phyloP scores from a whole-genome alignment of 768 basidiomycete species.

The Amanita muscaria region DNA sequence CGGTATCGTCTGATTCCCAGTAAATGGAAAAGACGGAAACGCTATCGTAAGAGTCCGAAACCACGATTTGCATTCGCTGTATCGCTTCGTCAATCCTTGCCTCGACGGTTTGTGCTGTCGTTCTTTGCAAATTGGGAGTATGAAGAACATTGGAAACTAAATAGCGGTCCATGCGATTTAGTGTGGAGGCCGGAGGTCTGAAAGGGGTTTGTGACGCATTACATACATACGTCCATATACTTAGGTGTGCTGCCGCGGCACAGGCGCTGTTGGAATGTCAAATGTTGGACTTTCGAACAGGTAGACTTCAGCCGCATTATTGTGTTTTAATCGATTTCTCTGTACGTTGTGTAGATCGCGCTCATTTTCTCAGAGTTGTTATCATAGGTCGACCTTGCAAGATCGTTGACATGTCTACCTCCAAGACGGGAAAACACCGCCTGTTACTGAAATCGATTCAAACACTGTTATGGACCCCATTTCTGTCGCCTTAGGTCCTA shows the following conservation, averaged over 20 bases:
- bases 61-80: constrained; percentile 7
- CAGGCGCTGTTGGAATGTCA: too few species aligned
- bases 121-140: not conserved
- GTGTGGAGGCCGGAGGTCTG: too few species aligned
- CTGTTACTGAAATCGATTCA: constrained; percentile 9
- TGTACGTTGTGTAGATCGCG: too few species aligned
- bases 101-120: constrained; percentile 8
- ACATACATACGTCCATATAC: too few species aligned
- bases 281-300: too few species aligned
- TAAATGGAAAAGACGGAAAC: constrained; percentile 10
- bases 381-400: too few species aligned
- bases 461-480: constrained; percentile 29
- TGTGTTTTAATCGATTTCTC: too few species aligned
- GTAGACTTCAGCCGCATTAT: too few species aligned
- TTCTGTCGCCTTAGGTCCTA: constrained; percentile 22
- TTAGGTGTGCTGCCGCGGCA: not conserved
- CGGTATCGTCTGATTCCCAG: constrained; percentile 8
- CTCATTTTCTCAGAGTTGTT: too few species aligned
- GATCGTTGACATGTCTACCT: too few species aligned
- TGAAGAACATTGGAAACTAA: not conserved
- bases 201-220: too few species aligned
- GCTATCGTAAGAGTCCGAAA: constrained; percentile 7
- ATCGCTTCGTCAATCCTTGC: constrained; percentile 8
- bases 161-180: constrained; percentile 1
- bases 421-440: too few species aligned